Percentiles rank a stretch among this genome's conserved stretches.
Evolutionary conservation across 768 basidiomycete genomes (phyloP).

Genomic region (Cystobasidium ongulense): DNA sequence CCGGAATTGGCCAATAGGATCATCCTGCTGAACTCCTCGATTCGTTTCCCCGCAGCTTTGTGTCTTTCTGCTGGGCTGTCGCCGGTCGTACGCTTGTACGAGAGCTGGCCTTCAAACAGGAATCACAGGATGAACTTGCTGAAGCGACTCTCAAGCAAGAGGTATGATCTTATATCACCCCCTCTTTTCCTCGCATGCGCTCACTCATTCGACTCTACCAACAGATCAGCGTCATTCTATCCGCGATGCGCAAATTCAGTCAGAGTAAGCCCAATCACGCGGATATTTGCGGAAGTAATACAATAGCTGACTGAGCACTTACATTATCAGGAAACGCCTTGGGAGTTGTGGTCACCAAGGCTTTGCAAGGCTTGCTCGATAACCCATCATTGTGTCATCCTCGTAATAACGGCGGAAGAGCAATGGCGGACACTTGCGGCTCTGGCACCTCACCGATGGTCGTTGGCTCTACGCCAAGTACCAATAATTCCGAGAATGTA

Average conservation of each 20-base stretch:
- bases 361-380: neutral
- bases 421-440: neutral
- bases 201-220: neutral
- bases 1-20: constrained; percentile 22
- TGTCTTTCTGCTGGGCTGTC: constrained; percentile 31
- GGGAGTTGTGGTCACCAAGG: constrained; percentile 16
- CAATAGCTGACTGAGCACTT: neutral
- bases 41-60: neutral
- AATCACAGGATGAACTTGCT: constrained; percentile 15
- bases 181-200: neutral
- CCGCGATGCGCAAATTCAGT: constrained; percentile 12
- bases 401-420: constrained; percentile 3
- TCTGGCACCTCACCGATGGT: neutral
- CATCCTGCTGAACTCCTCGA: neutral
- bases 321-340: neutral
- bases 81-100: constrained; percentile 38
- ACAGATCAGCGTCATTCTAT: constrained; percentile 20
- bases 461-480: neutral
- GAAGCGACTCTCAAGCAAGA: constrained; percentile 24
- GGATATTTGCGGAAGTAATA: neutral
- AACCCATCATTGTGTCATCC: constrained; percentile 19
- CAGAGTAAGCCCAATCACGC: neutral
- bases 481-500: neutral
- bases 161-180: neutral
- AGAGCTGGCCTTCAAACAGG: constrained; percentile 33